These are phyloP conservation scores for Podospora fimiseda DNA, from an alignment of 495 filamentous ascomycete genomes.

Conservation along the genomic window DNA sequence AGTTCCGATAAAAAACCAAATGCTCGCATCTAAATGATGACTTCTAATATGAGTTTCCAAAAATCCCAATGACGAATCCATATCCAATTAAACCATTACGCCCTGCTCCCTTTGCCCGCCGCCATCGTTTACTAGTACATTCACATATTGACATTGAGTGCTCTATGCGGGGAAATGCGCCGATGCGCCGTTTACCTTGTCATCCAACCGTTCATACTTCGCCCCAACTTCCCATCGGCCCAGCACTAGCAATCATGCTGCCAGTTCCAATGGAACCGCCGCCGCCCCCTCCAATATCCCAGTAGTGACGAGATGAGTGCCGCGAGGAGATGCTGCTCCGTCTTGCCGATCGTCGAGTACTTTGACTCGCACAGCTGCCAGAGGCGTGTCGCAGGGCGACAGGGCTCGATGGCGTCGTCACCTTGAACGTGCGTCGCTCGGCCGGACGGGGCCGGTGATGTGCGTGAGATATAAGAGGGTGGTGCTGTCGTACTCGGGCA, in stretches of 20 bases:
- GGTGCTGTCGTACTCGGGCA: constrained; percentile 75
- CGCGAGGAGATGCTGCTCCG: constrained; percentile 57
- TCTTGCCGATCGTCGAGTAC: constrained; percentile 57
- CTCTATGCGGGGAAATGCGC: too few relatives aligned
- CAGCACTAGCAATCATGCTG: constrained; percentile 58
- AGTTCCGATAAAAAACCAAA: neutral
- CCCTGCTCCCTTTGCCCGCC: constrained; percentile 7
- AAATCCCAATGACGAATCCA: neutral
- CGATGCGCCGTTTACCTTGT: neutral
- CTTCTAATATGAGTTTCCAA: constrained; percentile 5
- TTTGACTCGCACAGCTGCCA: constrained; percentile 72
- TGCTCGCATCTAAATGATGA: neutral
- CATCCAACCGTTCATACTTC: constrained; percentile 46
- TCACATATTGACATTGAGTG: neutral
- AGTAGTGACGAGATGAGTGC: constrained; percentile 58
- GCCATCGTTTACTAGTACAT: constrained; percentile 8
- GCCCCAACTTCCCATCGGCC: constrained; percentile 66
- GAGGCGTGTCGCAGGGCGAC: constrained; percentile 49
- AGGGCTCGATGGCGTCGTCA: constrained; percentile 40
- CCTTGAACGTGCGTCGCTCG: constrained; percentile 49
- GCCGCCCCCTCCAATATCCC: constrained; percentile 78
- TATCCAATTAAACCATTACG: constrained; percentile 12
- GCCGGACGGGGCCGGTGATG: constrained; percentile 39
- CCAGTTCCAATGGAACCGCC: constrained; percentile 66
- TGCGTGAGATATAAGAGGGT: constrained; percentile 61